Evolutionary conservation across 257 asterid genomes (phyloP).

Genomic region (Solanum virginianum): DNA sequence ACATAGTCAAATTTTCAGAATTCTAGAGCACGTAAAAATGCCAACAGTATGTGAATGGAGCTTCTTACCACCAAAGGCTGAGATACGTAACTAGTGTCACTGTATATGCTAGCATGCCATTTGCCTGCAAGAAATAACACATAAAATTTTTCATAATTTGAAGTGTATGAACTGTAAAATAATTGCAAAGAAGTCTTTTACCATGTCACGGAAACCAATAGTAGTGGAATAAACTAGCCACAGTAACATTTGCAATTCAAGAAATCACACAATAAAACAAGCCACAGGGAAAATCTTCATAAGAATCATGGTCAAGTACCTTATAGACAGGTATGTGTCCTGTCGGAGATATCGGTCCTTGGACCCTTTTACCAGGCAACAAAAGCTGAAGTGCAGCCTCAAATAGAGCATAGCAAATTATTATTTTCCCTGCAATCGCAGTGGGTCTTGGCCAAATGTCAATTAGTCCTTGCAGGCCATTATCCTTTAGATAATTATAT

Average conservation of each 20-base stretch:
- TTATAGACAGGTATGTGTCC: constrained; percentile 87
- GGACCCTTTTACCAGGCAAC: constrained; percentile 75
- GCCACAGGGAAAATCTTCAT: background rate
- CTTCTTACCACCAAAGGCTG: constrained; percentile 84
- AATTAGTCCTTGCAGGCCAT: constrained; percentile 64
- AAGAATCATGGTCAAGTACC: constrained; percentile 22
- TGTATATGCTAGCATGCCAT: constrained; percentile 74
- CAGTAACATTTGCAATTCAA: background rate
- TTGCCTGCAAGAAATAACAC: constrained; percentile 49
- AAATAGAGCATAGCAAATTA: constrained; percentile 62
- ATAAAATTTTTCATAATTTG: background rate
- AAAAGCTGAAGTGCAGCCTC: constrained; percentile 91
- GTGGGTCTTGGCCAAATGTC: constrained; percentile 85
- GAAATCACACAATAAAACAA: background rate
- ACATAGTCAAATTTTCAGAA: background rate
- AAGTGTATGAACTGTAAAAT: background rate
- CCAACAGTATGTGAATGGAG: background rate
- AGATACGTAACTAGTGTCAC: constrained; percentile 65
- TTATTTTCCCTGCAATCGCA: constrained; percentile 59
- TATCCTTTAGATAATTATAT: constrained; percentile 37
- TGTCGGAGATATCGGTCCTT: constrained; percentile 85
- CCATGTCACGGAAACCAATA: background rate
- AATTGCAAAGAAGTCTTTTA: background rate
- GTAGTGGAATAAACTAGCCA: background rate
- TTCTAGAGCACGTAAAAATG: background rate